Conservation (phyloP, 805 yeast genomes). For the Komagataella pastoris region DNA sequence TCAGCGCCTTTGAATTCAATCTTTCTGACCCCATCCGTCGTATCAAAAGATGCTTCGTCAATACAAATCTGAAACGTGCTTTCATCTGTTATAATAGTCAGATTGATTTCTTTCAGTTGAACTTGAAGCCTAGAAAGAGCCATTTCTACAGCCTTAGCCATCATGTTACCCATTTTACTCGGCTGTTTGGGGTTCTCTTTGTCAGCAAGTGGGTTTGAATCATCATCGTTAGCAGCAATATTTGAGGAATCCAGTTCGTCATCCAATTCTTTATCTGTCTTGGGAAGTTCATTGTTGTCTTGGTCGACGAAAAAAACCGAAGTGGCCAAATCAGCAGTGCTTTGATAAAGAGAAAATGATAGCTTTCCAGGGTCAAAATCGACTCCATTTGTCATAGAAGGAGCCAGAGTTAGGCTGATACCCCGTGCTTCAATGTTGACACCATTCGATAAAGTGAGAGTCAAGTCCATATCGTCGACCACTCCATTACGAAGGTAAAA, state of each 20-base stretch:
- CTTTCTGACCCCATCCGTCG: conserved; percentile 33
- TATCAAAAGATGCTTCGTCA: conserved; percentile 18
- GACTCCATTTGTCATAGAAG: conserved; percentile 6
- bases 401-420: conserved; percentile 34
- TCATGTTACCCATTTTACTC: conserved; percentile 38
- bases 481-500: conserved; percentile 48
- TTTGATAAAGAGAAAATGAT: conserved; percentile 47
- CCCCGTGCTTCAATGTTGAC: conserved; percentile 47
- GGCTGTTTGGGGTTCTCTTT: conserved; percentile 7
- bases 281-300: conserved; percentile 7
- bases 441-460: conserved; percentile 59
- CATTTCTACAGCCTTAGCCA: conserved; percentile 52
- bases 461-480: conserved; percentile 38
- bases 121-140: conserved; percentile 50
- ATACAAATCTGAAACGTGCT: conserved; percentile 20
- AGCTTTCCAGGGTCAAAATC: conserved; percentile 8
- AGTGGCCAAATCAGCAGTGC: conserved; percentile 63
- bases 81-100: conserved; percentile 36
- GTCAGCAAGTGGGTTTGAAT: conserved; percentile 4
- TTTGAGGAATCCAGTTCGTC: conserved; percentile 19
- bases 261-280: conserved; percentile 15
- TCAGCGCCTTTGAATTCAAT: conserved; percentile 25
- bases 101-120: conserved; percentile 27
- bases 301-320: conserved; percentile 33
- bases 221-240: conserved; percentile 3